phyloP scores from a whole-genome alignment of 139 green algal genomes.

The Monoraphidium neglectum region DNA sequence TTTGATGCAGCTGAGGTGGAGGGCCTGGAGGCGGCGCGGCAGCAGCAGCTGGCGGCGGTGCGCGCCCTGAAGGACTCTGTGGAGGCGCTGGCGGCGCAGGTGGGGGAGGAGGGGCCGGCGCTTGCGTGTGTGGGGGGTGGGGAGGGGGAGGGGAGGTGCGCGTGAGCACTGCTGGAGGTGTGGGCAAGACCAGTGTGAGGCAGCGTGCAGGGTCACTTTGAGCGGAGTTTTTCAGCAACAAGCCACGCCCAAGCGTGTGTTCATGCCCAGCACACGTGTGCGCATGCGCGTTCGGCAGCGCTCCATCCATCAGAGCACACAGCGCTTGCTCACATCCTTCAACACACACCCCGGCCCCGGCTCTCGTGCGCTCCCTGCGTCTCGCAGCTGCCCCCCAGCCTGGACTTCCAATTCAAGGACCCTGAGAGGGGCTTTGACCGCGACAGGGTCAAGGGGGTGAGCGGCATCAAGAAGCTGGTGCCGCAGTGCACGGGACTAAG shows the following conservation, averaged over 20 bases:
- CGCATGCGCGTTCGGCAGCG: too few relatives aligned
- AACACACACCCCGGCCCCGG: too few relatives aligned
- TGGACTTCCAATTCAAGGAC: conserved; percentile 61
- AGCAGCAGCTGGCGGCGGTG: conserved; percentile 35
- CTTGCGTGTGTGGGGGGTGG: neutral
- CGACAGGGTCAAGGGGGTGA: conserved; percentile 69
- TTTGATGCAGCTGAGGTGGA: conserved; percentile 50
- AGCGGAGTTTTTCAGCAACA: too few relatives aligned
- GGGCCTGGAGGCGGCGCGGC: conserved; percentile 50
- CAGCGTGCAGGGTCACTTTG: too few relatives aligned
- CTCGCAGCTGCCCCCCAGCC: too few relatives aligned
- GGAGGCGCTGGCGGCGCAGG: conserved; percentile 55
- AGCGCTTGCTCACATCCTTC: neutral
- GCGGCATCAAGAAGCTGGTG: too few relatives aligned
- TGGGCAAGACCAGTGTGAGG: too few relatives aligned
- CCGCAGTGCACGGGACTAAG: too few relatives aligned
- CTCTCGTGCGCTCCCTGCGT: too few relatives aligned
- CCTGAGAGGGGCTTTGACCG: conserved; percentile 76
- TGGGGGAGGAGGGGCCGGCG: conserved; percentile 30
- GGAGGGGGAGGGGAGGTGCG: neutral
- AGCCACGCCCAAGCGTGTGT: too few relatives aligned
- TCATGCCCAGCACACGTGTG: too few relatives aligned
- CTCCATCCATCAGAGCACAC: neutral
- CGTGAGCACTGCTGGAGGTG: too few relatives aligned
- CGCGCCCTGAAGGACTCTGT: conserved; percentile 49